Evolutionary conservation across 768 basidiomycete species (phyloP), one percentile per base, ranked within the genome.

Genomic region (Suillus cothurnatus): DNA sequence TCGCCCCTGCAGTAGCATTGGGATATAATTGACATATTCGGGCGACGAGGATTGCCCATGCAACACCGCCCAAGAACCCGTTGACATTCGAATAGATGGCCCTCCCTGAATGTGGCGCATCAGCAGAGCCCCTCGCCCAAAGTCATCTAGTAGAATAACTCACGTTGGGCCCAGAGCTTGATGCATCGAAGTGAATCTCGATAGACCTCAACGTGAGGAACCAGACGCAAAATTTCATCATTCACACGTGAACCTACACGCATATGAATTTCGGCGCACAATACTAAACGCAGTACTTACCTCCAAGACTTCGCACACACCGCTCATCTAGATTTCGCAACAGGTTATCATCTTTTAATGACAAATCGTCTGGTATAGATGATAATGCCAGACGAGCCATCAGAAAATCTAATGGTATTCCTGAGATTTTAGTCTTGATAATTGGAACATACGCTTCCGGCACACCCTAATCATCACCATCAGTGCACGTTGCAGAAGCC

Each of bases 21-120:
- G 97, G 97, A 77, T 99, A 99, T 62, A 99, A 80, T 73, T 99
- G 97, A 80, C 97, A 99, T 84, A 99, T 95, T 77, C 97, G 90
- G 60, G 97, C 97, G n/a, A 98, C 96, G 47, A 99, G 87, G 83
- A 99, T 92, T 4, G 97, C 94, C 97, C 97, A 99, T 34, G 96
- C 97, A 2, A 99, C 97, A 72, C 97, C 97, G 64, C 97, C 97
- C 38, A 97, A 85, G 77, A 99, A 99, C 23, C 97, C 97, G 71
- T 95, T 95, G 14, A 98, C 94, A 76, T 99, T 99, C 1, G 95
- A 97, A 78, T 98, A 98, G 66, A 99, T 97, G 31, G 96, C 97
- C 79, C 95, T 85, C 71, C 89, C 96, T 98, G 72, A 50, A 32
- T 36, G 52, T 52, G 5, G 43, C 43, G 49, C 50, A 43, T 66